Conservation (phyloP, 305 asterid species). For the Salvia sclarea region DNA sequence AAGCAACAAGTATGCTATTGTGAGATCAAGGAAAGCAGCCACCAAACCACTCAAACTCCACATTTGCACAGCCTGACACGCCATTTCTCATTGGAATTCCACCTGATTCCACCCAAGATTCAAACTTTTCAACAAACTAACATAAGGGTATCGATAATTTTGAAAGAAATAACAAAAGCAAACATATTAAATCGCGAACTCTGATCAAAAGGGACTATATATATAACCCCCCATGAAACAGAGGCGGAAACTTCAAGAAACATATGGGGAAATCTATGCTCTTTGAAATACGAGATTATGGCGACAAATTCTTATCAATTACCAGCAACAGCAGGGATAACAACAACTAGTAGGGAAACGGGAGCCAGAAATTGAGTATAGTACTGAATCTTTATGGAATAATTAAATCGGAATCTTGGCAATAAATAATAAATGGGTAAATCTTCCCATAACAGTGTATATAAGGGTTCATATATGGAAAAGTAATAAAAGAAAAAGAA, state of each 20-base stretch:
- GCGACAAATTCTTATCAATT: slow-evolving; percentile 8
- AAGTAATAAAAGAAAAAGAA: neutral
- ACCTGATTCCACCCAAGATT: slow-evolving; percentile 27
- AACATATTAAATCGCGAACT: slow-evolving; percentile 2
- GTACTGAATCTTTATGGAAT: slow-evolving; percentile 12
- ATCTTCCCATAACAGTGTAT: neutral
- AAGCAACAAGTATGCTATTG: slow-evolving; percentile 68
- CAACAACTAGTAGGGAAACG: neutral
- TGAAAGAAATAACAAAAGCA: slow-evolving; percentile 3
- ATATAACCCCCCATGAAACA: neutral
- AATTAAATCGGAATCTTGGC: slow-evolving; percentile 11
- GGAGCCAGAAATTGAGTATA: neutral
- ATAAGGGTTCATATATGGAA: slow-evolving; percentile 3
- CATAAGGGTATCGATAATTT: slow-evolving; percentile 28
- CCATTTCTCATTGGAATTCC: slow-evolving; percentile 52
- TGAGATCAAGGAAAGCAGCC: slow-evolving; percentile 84
- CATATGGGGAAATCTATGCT: neutral
- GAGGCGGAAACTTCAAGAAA: slow-evolving; percentile 18
- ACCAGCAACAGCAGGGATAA: neutral
- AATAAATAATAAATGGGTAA: neutral
- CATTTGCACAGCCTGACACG: slow-evolving; percentile 51
- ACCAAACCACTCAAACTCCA: slow-evolving; percentile 80
- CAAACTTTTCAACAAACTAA: slow-evolving; percentile 24
- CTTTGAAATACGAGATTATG: neutral
- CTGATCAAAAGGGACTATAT: neutral